phyloP scores from a whole-genome alignment of 805 yeast species.

The Saturnispora galanensis region DNA sequence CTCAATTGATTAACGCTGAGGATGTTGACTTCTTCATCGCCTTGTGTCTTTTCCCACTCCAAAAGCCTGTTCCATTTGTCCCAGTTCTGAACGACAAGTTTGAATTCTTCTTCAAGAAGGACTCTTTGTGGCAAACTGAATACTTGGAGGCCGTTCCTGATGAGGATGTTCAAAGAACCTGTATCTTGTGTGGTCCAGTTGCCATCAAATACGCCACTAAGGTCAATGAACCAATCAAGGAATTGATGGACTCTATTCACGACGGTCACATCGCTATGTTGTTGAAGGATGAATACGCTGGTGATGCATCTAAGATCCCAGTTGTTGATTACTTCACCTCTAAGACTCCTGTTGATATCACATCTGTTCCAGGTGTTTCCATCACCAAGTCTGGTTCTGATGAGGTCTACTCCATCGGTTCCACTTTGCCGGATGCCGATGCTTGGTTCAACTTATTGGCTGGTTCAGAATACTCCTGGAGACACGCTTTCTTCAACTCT shows the following conservation, averaged over 20 bases:
- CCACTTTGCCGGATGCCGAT: conserved; percentile 26
- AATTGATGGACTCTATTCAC: conserved; percentile 80
- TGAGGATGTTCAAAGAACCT: conserved; percentile 96
- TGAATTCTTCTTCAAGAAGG: conserved; percentile 95
- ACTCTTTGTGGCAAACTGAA: conserved; percentile 98
- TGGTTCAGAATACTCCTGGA: conserved; percentile 74
- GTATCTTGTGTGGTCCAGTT: conserved; percentile 97
- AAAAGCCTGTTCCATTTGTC: conserved; percentile 97
- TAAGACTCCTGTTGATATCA: conserved; percentile 35
- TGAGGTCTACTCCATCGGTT: conserved; percentile 31
- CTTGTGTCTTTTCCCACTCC: conserved; percentile 70
- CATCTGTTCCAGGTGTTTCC: conserved; percentile 30
- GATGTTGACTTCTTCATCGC: conserved; percentile 89
- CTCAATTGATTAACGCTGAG: conserved; percentile 86
- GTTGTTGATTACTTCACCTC: conserved; percentile 85
- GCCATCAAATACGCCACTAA: conserved; percentile 85
- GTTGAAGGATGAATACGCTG: conserved; percentile 58
- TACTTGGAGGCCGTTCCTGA: conserved; percentile 92
- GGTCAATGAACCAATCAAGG: conserved; percentile 88
- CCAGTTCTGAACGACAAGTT: conserved; percentile 92
- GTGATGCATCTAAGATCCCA: conserved; percentile 68
- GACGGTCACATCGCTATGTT: conserved; percentile 75
- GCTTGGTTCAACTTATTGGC: conserved; percentile 78
- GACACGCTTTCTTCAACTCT: conserved; percentile 78
- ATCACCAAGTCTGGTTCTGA: conserved; percentile 24